phyloP scores from a whole-genome alignment of 352 stramenopile genomes.

The Pythium sukuiense region DNA sequence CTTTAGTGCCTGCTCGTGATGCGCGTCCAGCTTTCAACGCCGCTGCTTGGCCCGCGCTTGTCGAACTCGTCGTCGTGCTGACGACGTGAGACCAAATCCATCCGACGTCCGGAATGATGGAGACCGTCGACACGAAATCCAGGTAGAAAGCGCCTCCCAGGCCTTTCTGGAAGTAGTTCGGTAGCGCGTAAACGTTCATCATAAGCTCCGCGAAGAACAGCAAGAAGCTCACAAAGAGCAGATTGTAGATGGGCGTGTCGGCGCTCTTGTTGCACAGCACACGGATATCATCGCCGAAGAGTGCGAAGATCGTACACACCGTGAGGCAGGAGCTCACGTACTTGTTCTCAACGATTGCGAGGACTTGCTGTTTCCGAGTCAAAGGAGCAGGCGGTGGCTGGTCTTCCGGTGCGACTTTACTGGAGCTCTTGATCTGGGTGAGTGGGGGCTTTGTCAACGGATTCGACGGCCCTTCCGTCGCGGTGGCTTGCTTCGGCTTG shows the following conservation, averaged over 20 bases:
- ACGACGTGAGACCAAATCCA: constrained; percentile 80
- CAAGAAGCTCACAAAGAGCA: constrained; percentile 80
- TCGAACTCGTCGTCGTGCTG: constrained; percentile 27
- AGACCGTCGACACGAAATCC: constrained; percentile 92
- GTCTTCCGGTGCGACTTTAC: constrained; percentile 69
- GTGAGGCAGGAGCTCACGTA: constrained; percentile 68
- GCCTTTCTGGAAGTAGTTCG: constrained; percentile 77
- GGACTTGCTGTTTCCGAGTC: constrained; percentile 45
- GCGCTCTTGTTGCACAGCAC: constrained; percentile 67
- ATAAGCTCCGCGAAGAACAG: constrained; percentile 72
- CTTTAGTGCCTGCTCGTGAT: constrained; percentile 84
- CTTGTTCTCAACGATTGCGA: constrained; percentile 67
- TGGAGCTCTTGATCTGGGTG: constrained; percentile 41
- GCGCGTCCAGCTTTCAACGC: constrained; percentile 84
- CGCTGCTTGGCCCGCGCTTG: constrained; percentile 44
- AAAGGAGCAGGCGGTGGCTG: constrained; percentile 31
- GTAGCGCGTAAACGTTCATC: constrained; percentile 68
- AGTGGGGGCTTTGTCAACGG: constrained; percentile 24
- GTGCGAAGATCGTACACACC: constrained; percentile 80
- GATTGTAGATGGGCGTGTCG: constrained; percentile 69
- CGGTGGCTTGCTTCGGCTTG: constrained; percentile 16
- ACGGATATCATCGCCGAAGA: constrained; percentile 88
- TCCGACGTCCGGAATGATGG: constrained; percentile 89
- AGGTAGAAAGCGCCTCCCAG: constrained; percentile 91
- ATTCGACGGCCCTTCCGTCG: constrained; percentile 27